Conservation (phyloP, 169 alveolate genomes). For the Amoebophrya sp. region DNA sequence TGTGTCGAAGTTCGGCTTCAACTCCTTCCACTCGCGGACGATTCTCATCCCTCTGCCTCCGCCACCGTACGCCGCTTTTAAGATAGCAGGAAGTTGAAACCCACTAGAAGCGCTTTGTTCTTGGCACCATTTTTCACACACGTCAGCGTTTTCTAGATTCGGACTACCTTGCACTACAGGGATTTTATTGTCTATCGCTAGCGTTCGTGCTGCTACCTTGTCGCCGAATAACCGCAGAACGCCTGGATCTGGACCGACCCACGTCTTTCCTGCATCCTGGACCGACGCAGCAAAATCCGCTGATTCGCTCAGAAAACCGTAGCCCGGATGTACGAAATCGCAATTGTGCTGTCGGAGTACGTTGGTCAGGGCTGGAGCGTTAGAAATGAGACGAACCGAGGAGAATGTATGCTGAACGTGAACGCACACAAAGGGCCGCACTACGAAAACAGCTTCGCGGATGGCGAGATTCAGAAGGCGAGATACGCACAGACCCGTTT, state of each 20-base stretch:
- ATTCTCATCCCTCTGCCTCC: conserved; percentile 81
- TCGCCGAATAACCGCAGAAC: conserved; percentile 71
- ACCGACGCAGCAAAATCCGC: conserved; percentile 62
- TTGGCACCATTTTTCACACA: background rate
- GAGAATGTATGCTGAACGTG: no score
- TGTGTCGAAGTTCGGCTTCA: conserved; percentile 56
- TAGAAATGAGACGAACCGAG: no score
- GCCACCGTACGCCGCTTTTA: conserved; percentile 76
- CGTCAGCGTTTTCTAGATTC: conserved; percentile 56
- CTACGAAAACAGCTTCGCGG: no score
- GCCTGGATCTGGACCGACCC: conserved; percentile 68
- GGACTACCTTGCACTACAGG: conserved; percentile 72
- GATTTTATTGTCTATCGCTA: conserved; percentile 64
- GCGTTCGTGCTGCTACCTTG: conserved; percentile 65
- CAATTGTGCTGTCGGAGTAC: background rate
- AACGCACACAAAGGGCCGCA: no score
- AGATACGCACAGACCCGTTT: no score
- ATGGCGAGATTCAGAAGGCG: no score
- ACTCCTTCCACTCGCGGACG: conserved; percentile 54
- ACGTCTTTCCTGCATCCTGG: conserved; percentile 46
- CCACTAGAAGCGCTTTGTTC: conserved; percentile 50
- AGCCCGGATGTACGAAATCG: conserved; percentile 53
- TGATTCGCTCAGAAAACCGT: conserved; percentile 73
- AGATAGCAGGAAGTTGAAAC: conserved; percentile 66
- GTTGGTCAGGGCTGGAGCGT: background rate